Base-by-base conservation (phyloP, 192 early-diverging fungal species). In the Haplosporangium gracile region DNA sequence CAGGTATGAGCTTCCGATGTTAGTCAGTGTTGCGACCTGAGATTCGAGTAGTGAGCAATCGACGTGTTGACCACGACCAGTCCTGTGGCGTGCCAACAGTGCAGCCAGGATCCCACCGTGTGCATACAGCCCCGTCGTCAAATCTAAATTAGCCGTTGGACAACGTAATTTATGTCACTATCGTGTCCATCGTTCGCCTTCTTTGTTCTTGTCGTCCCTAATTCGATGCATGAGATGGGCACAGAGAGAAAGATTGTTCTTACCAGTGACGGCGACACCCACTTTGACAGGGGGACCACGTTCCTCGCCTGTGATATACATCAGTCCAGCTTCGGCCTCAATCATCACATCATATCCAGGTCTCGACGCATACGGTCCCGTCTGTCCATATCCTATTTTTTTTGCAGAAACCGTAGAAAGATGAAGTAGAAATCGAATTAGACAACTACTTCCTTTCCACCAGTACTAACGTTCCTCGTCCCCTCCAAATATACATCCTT, bases 221-320 rank as follows among this genome's bases (percentile, higher is more conserved):
- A 13, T 29, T 65, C 11, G 29, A 29, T 32, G 24, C 29, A 26
- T 26, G 0, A 26, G 5, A 26, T 26, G 0, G 9, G 5, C 24
- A 24, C 55, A 24, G 57, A 32, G 10, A 1, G 26, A 15, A 29
- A 49, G 36, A 34, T 3, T 0, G 18, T 72, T 40, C 24, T 92
- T 92, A 92, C 95, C 96, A 68, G 97, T 98, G n/a, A 99, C 97
- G 0, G 98, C 98, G 1, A 99, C 98, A 51, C 98, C 98, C 2
- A 98, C 96, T 83, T 99, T 99, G 68, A 98, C 98, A 0, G 97
- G 97, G 57, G 89, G 65, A 0, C 97, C 95, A 80, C 92, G 86
- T 34, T 91, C 90, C 78, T 98, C 97, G 22, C 97, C 98, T 7
- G 98, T 99, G 49, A 99, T 99, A 83, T 97, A 94, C 97, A 99